Conservation (phyloP, 2,329 filamentous ascomycete species). For the Aschersonia sp. region DNA sequence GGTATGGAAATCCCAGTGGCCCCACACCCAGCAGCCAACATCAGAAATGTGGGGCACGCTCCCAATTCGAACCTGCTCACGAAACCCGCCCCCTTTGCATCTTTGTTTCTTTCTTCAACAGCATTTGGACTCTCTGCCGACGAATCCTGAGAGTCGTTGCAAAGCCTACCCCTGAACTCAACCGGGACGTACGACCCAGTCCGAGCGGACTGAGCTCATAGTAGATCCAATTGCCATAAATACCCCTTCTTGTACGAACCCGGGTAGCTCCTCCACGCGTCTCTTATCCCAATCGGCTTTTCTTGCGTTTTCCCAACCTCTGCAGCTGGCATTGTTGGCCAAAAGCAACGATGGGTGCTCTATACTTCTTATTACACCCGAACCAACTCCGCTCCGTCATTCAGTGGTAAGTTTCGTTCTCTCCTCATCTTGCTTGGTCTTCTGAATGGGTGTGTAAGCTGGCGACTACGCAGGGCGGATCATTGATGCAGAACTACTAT, state of each 20-base stretch:
- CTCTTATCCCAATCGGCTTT: not conserved
- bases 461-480: no score
- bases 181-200: no score
- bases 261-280: not conserved
- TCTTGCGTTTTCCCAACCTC: not conserved
- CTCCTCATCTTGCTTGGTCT: not conserved
- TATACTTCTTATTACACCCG: conserved; percentile 66
- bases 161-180: no score
- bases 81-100: not conserved
- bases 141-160: no score
- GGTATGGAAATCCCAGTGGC: not conserved
- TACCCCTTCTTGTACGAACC: no score
- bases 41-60: not conserved
- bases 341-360: conserved; percentile 36
- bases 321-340: not conserved
- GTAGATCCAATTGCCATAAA: no score
- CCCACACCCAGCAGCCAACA: not conserved
- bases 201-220: no score
- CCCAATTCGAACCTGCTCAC: not conserved
- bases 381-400: conserved; percentile 67
- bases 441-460: no score
- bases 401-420: conserved; percentile 54
- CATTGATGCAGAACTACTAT: conserved; percentile 1
- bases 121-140: no score
- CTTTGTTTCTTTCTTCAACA: not conserved